Conservation (phyloP, 108 stramenopile genomes). For the Skeletonema marinoi region DNA sequence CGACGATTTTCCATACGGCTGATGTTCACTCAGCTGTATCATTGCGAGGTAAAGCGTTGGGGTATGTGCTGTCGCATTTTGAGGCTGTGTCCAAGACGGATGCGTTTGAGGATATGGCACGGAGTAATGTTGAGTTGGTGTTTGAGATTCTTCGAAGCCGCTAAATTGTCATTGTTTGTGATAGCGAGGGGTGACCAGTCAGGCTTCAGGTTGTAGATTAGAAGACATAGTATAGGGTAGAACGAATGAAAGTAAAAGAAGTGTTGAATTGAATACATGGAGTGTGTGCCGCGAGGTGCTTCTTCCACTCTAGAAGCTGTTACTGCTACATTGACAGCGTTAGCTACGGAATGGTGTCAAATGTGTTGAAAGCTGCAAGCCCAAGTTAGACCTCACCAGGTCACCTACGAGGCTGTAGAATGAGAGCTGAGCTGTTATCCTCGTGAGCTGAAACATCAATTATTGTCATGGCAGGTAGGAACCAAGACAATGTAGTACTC, state of each 20-base stretch:
- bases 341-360: too few relatives aligned
- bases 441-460: too few relatives aligned
- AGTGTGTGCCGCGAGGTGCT: too few relatives aligned
- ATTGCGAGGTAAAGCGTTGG: constrained; percentile 87
- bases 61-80: constrained; percentile 93
- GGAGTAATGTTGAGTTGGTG: constrained; percentile 95
- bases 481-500: too few relatives aligned
- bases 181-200: background rate
- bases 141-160: constrained; percentile 91
- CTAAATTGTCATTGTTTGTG: constrained; percentile 6
- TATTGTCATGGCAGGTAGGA: too few relatives aligned
- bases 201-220: background rate
- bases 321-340: too few relatives aligned
- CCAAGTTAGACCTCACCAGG: too few relatives aligned
- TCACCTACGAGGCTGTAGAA: too few relatives aligned
- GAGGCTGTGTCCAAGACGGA: constrained; percentile 91
- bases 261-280: background rate
- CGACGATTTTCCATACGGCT: constrained; percentile 93
- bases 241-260: background rate
- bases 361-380: too few relatives aligned
- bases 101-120: constrained; percentile 96
- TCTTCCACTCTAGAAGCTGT: too few relatives aligned
- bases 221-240: background rate
- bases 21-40: constrained; percentile 91
- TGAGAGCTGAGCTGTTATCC: too few relatives aligned